Conservation (phyloP, 192 early-diverging fungal species). For the Backusella mclennaniae region DNA sequence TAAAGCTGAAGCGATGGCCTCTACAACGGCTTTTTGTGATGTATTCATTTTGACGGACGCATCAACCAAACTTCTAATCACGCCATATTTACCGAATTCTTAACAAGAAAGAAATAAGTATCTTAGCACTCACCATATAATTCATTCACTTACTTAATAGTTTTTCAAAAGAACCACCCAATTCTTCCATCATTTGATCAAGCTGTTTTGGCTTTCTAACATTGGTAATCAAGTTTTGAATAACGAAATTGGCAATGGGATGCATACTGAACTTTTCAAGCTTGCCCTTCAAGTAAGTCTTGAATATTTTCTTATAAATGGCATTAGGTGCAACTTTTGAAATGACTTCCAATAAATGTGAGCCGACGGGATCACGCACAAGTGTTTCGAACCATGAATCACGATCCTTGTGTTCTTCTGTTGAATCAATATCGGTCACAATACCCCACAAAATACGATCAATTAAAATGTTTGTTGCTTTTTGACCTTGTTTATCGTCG, state of each 20-base stretch:
- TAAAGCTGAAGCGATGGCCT: conserved; percentile 54
- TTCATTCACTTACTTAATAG: conserved; percentile 51
- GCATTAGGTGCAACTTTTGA: conserved; percentile 47
- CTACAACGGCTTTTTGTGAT: conserved; percentile 59
- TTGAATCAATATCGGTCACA: conserved; percentile 41
- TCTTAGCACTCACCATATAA: background rate
- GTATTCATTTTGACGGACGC: conserved; percentile 58
- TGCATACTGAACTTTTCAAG: conserved; percentile 63
- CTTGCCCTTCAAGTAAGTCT: conserved; percentile 59
- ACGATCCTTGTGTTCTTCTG: conserved; percentile 40
- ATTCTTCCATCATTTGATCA: conserved; percentile 63
- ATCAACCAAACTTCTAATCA: conserved; percentile 69
- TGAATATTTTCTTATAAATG: conserved; percentile 64
- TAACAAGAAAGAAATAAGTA: background rate
- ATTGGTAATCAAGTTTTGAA: conserved; percentile 71
- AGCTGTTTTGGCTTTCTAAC: conserved; percentile 60
- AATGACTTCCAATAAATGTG: conserved; percentile 78
- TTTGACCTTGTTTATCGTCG: conserved; percentile 37
- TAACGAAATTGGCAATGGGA: conserved; percentile 81
- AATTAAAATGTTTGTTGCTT: conserved; percentile 45
- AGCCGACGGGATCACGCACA: conserved; percentile 70
- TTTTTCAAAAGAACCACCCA: conserved; percentile 52
- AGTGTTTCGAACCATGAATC: conserved; percentile 57
- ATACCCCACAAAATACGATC: conserved; percentile 59
- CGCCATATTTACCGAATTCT: conserved; percentile 60